Percentiles rank a stretch among this genome's conserved stretches.
These are phyloP conservation scores for Trifolium subterraneum DNA, from an alignment of 306 rosid species.

Conservation along the genomic window DNA sequence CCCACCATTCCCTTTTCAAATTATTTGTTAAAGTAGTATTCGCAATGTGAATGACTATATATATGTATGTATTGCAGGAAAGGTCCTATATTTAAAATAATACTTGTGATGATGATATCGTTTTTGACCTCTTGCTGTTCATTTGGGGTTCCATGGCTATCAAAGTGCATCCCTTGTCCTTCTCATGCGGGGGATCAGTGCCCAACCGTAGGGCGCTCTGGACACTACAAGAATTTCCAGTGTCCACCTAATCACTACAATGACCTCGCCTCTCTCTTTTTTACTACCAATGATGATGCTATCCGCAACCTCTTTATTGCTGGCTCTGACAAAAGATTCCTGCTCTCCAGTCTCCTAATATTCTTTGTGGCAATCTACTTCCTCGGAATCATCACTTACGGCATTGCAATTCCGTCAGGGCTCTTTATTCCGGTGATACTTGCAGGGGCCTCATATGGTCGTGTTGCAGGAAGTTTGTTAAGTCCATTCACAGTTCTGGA, in stretches of 20 bases:
- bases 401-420: conserved; percentile 92
- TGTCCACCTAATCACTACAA: conserved; percentile 77
- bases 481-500: conserved; percentile 59
- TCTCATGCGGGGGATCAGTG: conserved; percentile 55
- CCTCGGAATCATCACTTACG: conserved; percentile 81
- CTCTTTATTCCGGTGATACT: conserved; percentile 86
- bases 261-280: conserved; percentile 88
- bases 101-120: conserved; percentile 60
- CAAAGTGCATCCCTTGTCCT: conserved; percentile 75
- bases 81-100: conserved; percentile 59
- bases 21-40: background rate
- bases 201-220: conserved; percentile 65
- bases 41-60: background rate
- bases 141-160: conserved; percentile 77
- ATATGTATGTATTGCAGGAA: conserved; percentile 52
- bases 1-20: background rate
- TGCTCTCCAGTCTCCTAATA: conserved; percentile 63
- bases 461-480: conserved; percentile 67
- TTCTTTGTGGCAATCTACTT: conserved; percentile 65
- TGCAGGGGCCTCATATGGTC: conserved; percentile 86
- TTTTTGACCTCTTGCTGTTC: conserved; percentile 70
- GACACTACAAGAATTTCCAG: conserved; percentile 63
- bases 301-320: conserved; percentile 73
- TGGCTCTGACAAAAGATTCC: conserved; percentile 57
- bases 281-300: conserved; percentile 82